Conservation (phyloP, 2,329 filamentous ascomycete genomes). For the Daldinia sp. region DNA sequence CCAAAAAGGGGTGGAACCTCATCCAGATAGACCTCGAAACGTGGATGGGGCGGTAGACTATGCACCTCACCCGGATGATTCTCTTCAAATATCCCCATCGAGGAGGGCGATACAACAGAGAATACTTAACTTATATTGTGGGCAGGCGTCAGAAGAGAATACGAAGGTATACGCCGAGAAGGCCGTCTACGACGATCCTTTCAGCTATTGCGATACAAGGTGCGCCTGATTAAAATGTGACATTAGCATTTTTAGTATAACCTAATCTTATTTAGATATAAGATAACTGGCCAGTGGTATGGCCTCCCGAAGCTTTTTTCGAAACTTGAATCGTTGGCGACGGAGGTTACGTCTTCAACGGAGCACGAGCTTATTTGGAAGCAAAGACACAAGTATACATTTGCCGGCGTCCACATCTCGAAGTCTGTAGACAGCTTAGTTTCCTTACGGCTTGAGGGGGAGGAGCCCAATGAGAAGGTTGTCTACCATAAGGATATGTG, state of each 20-base stretch:
- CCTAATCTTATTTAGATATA: conserved; percentile 38
- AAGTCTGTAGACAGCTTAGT: conserved; percentile 53
- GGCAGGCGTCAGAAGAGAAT: conserved; percentile 56
- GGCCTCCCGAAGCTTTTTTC: conserved; percentile 55
- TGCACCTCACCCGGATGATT: conserved; percentile 49
- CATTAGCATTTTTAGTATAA: neutral
- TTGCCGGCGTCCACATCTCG: conserved; percentile 47
- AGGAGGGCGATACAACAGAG: conserved; percentile 52
- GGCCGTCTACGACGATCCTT: conserved; percentile 57
- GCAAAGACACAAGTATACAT: conserved; percentile 57
- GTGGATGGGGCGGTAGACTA: conserved; percentile 49
- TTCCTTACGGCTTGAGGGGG: conserved; percentile 50
- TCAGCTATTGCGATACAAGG: conserved; percentile 58
- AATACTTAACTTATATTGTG: conserved; percentile 56
- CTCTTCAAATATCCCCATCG: conserved; percentile 46
- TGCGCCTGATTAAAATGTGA: conserved; percentile 38
- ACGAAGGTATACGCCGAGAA: conserved; percentile 58
- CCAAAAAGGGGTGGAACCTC: conserved; percentile 23
- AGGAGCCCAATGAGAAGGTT: conserved; percentile 48
- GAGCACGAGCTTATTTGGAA: conserved; percentile 56
- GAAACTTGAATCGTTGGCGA: conserved; percentile 50
- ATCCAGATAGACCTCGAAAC: conserved; percentile 28
- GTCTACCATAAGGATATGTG: conserved; percentile 60
- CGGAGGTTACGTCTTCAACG: conserved; percentile 51
- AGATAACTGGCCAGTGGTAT: conserved; percentile 61